A percentile compares a stretch with the other conserved stretches of the same genome.
Evolutionary conservation across 2,329 filamentous ascomycete species (phyloP).

Genomic region (Clonostachys chloroleuca): DNA sequence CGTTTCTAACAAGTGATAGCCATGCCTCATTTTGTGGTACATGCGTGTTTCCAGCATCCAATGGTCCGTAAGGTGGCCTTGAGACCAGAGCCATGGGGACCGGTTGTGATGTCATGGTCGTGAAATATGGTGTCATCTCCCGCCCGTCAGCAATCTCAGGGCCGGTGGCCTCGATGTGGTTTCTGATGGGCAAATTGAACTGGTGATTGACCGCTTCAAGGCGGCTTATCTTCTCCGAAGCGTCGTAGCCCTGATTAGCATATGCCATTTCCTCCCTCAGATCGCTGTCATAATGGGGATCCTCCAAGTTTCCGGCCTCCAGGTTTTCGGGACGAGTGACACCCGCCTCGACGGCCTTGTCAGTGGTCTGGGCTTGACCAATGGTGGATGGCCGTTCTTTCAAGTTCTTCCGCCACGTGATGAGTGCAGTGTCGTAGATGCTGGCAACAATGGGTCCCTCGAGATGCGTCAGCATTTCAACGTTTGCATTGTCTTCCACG

Average conservation of each 20-base stretch:
- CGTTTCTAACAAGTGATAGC: constrained; percentile 65
- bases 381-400: constrained; percentile 6
- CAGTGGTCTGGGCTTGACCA: background rate
- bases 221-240: constrained; percentile 42
- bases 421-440: constrained; percentile 68
- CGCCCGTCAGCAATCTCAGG: constrained; percentile 47
- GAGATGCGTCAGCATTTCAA: constrained; percentile 76
- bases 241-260: constrained; percentile 52
- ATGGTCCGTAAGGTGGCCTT: constrained; percentile 60
- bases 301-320: constrained; percentile 36
- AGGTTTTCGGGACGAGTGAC: background rate
- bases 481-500: constrained; percentile 72
- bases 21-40: constrained; percentile 75
- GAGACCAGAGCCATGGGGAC: constrained; percentile 72
- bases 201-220: constrained; percentile 59
- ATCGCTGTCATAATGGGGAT: constrained; percentile 60
- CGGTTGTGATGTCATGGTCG: constrained; percentile 39
- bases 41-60: constrained; percentile 54
- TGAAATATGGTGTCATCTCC: constrained; percentile 60
- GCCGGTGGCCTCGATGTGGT: constrained; percentile 42
- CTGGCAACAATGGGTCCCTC: constrained; percentile 75
- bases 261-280: constrained; percentile 57
- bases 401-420: constrained; percentile 65
- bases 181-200: constrained; percentile 58
- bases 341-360: background rate